These are phyloP conservation scores for Euphorbia celastroides DNA, from an alignment of 441 rosid genomes.

Conservation along the genomic window DNA sequence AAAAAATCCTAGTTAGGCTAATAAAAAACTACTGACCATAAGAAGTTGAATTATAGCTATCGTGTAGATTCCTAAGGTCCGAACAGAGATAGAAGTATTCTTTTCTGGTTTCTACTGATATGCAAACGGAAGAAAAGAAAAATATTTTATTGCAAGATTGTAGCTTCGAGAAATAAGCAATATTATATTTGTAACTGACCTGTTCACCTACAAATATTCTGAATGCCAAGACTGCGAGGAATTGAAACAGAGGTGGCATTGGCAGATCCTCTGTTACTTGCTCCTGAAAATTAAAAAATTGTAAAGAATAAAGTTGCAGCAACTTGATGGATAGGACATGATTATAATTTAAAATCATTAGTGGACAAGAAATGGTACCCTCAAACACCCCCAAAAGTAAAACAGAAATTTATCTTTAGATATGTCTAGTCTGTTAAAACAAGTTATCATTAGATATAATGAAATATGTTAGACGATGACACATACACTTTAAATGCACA, in stretches of 20 bases:
- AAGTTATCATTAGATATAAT: conserved; percentile 14
- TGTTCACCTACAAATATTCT: conserved; percentile 69
- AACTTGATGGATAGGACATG: background rate
- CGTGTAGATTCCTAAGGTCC: background rate
- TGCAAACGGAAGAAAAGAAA: background rate
- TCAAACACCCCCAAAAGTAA: conserved; percentile 84
- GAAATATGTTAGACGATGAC: background rate
- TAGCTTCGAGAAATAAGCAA: no score
- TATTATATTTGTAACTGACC: conserved; percentile 31
- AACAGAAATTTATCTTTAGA: conserved; percentile 71
- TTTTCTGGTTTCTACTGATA: background rate
- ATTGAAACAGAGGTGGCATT: conserved; percentile 92
- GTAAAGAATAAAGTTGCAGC: conserved; percentile 6
- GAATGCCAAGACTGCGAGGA: conserved; percentile 79
- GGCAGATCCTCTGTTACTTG: conserved; percentile 61
- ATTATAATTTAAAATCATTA: conserved; percentile 8
- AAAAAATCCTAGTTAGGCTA: background rate
- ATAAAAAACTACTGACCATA: background rate
- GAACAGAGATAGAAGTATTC: background rate
- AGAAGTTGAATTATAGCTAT: background rate
- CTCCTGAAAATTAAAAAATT: conserved; percentile 51
- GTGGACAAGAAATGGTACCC: conserved; percentile 35
- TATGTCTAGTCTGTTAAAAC: conserved; percentile 59
- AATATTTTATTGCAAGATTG: no score
- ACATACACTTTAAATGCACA: background rate